Evolutionary conservation across 1,284 basidiomycete genomes (phyloP), one percentile per base, ranked within the genome.

Genomic region (Sphagnurus paluster): DNA sequence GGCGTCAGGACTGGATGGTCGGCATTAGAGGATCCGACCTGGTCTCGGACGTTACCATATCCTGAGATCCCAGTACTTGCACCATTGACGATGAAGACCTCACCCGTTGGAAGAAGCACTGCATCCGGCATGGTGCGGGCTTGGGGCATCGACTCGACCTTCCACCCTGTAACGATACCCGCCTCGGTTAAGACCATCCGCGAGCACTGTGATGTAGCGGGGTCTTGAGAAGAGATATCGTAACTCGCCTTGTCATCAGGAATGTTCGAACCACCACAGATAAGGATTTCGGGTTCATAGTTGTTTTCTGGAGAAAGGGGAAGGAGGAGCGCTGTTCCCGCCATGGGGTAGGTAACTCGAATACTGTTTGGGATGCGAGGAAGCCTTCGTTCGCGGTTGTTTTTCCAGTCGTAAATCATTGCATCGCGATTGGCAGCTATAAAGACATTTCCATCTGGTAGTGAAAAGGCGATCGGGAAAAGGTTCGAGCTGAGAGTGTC

Each of bases 271-370:
- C 90, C 90, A 14, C 90, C 90, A 48, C 90, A 93, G 23, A 93
- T 65, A 13, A 93, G 69, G 29, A 93, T 68, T 55, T 88, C 84
- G 0, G 90, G 77, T 2, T 71, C 70, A 55, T 87, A 91, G 48
- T 74, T 61, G 57, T 84, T 82, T 11, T 74, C 71, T 4, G 79
- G 76, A 2, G 75, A 76, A 4, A 93, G 69, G 6, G 90, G 89
- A 2, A 93, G 77, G 14, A 93, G 72, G 16, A 87, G 59, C 3
- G 71, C 85, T 8, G 84, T 84, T 16, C 84, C 88, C 14, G 86
- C 74, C 80, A 88, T 87, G 0, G 90, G 90, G 62, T 93, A 93
- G 0, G 88, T 90, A 26, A 92, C 79, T 14, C 86, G 84, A 10
- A 92, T 81, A 26, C 82, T 84, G 53, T 92, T 91, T 2, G 90